Evolutionary conservation across 2,329 filamentous ascomycete genomes (phyloP).

Genomic region (Ophiocordyceps australis): DNA sequence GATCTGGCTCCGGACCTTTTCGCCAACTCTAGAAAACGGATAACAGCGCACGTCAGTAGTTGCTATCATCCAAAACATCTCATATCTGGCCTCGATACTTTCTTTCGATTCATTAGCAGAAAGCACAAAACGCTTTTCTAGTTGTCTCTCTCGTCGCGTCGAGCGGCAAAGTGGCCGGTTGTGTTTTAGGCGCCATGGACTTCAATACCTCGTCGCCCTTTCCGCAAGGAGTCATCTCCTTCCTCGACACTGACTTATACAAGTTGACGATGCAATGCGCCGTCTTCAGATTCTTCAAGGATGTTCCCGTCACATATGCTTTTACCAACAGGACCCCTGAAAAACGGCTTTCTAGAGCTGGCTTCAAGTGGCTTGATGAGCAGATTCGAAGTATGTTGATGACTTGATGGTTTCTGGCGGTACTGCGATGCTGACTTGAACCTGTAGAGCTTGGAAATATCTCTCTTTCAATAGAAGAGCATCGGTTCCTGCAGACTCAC

Average conservation of each 20-base stretch:
- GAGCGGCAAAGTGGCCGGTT: no score
- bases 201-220: conserved; percentile 49
- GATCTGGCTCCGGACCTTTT: no score
- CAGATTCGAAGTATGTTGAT: conserved; percentile 60
- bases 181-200: conserved; percentile 28
- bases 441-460: conserved; percentile 62
- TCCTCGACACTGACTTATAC: conserved; percentile 74
- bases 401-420: neutral
- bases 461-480: conserved; percentile 60
- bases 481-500: conserved; percentile 56
- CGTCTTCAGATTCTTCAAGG: conserved; percentile 78
- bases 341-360: conserved; percentile 72
- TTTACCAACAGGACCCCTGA: conserved; percentile 93
- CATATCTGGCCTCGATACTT: no score
- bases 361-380: conserved; percentile 67
- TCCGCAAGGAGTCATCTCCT: conserved; percentile 63
- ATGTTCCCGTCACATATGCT: conserved; percentile 69
- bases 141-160: no score
- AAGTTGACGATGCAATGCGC: conserved; percentile 99
- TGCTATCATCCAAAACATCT: no score
- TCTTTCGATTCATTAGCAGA: no score
- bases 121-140: no score
- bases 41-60: no score
- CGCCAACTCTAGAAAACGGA: no score
- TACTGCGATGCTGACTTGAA: conserved; percentile 8